These are phyloP conservation scores for Fusarium fracticaudum DNA, from an alignment of 2,329 filamentous ascomycete species.

Conservation along the genomic window DNA sequence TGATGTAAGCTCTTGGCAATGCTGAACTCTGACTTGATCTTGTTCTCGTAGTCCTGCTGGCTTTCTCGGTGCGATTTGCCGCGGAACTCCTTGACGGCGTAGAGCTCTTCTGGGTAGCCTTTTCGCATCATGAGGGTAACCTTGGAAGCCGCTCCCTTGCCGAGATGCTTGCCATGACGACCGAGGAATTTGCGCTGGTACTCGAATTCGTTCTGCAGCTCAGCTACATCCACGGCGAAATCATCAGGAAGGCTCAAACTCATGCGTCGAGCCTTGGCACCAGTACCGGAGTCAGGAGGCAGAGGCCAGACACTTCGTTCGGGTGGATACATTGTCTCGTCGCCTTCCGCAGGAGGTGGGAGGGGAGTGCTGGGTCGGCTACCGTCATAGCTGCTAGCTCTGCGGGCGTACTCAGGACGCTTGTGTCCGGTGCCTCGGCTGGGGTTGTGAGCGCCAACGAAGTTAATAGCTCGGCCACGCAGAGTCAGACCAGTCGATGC, in stretches of 20 bases:
- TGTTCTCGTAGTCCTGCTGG: constrained; percentile 80
- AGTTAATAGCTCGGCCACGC: constrained; percentile 60
- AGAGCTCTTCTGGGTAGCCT: constrained; percentile 71
- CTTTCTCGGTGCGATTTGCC: constrained; percentile 75
- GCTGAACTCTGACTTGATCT: constrained; percentile 91
- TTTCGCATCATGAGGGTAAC: constrained; percentile 83
- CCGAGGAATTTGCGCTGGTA: constrained; percentile 76
- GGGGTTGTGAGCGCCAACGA: constrained; percentile 48
- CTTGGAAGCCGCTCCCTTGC: constrained; percentile 84
- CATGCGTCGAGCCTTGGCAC: constrained; percentile 81
- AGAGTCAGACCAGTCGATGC: constrained; percentile 61
- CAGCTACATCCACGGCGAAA: constrained; percentile 75
- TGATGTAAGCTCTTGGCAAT: constrained; percentile 87
- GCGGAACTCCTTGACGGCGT: constrained; percentile 89
- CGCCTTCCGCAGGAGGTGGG: constrained; percentile 25
- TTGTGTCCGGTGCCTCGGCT: constrained; percentile 28
- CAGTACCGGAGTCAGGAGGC: constrained; percentile 75
- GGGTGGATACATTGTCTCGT: constrained; percentile 47
- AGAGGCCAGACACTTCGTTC: constrained; percentile 66
- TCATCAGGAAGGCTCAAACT: constrained; percentile 79
- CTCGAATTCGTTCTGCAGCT: constrained; percentile 75
- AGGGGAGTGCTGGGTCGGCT: constrained; percentile 43
- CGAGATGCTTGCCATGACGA: constrained; percentile 77
- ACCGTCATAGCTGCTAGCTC: constrained; percentile 62
- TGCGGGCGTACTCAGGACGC: constrained; percentile 41